Evolutionary conservation across 805 yeast genomes (phyloP), one percentile per base, ranked within the genome.

Genomic region (Cephaloascus fragrans): DNA sequence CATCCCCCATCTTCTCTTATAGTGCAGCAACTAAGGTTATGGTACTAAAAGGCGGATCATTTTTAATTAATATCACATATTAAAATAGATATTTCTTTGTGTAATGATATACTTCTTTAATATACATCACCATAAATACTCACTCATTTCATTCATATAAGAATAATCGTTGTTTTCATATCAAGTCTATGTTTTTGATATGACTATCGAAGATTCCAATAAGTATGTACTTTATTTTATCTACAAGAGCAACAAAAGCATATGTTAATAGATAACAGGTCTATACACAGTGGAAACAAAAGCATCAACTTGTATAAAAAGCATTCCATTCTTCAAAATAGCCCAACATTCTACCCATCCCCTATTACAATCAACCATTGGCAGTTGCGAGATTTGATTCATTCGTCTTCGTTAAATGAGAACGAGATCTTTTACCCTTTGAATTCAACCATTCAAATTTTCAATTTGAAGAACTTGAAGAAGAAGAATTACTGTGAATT

Each of bases 381-480:
- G 95, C 96, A 86, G 56, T 64, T 87, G 26, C 67, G 94, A 29
- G 90, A 87, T 51, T 67, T 87, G 50, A 63, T 87, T 4, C 73
- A 77, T 46, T 70, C 73, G 14, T 60, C 67, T 15, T 55, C 80
- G 40, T 44, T 49, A 36, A 41, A 55, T 40, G 56, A 67, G 44
- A 52, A 71, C 43, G 65, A 66, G 34, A 61, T 83, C 6, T 67
- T 72, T 41, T 84, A 79, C 53, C 80, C 88, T 1, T 64, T 63
- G 41, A 75, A 76, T 33, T 76, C 75, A 42, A 52, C 69, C 18
- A 68, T 84, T 26, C 67, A 71, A 44, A 43, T 59, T 17, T 56
- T 75, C 8, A 67, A 73, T 44, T 56, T 73, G 23, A 43, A 48
- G 17, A 52, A 64, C 2, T 61, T 62, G 37, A 53, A 55, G 36